Evolutionary conservation across 2,329 filamentous ascomycete genomes (phyloP), one percentile per base, ranked within the genome.

Genomic region (Exserohilum rostratum): DNA sequence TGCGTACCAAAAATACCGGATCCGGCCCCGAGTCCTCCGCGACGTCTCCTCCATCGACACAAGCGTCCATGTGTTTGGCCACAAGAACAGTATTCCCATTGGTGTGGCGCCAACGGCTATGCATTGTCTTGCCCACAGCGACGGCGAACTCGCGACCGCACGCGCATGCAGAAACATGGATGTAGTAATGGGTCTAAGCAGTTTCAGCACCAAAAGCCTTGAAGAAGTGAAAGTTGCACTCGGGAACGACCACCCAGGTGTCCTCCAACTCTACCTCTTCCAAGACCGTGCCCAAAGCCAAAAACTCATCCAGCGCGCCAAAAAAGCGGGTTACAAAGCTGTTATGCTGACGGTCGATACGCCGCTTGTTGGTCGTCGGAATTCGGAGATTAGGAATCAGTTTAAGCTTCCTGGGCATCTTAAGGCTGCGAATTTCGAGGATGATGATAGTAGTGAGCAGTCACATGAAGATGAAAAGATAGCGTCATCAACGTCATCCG

Each of bases 211-310:
- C 10, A 73, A 74, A 38, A 71, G 76, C 10, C 70, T 80, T 15
- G 74, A 77, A 42, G 70, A 71, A 11, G 77, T 80, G 0, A 83
- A 83, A 13, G 80, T 81, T 57, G 72, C 73, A 1, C 70, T 87
- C 1, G 61, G 57, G 0, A 46, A 62, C 0, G 64, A 71, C 1
- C 60, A 65, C 18, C 69, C 71, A 0, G 60, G 74, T 9, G 75
- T 73, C 17, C 61, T 75, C 22, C 76, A 78, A 30, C 50, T 79
- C 2, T 79, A 79, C 50, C 82, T 83, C 0, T 75, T 77, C 6
- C 68, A 72, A 38, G 61, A 68, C 27, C 50, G 67, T 0, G 57
- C 53, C 0, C 40, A 62, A 33, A 68, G 62, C 30, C 40, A 46
- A 5, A 61, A 58, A 15, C 37, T 69, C 17, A 67, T 70, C 29